Conservation (phyloP, 2,329 filamentous ascomycete species). For the Clonostachys rosea region DNA sequence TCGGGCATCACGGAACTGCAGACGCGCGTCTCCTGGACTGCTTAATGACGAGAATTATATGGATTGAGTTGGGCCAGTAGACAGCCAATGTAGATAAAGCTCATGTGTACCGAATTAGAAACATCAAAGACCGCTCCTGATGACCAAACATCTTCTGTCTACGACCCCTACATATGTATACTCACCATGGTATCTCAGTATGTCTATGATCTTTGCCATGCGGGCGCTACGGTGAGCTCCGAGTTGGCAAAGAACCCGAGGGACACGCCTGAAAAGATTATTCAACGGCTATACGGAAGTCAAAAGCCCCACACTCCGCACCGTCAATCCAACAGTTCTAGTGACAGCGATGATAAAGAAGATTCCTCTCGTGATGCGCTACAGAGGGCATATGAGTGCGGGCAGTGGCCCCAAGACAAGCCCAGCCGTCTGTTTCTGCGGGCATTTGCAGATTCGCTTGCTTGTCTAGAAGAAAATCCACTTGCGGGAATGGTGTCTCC, state of each 20-base stretch:
- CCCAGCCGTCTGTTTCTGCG: constrained; percentile 66
- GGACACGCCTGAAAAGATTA: constrained; percentile 46
- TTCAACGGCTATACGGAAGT: constrained; percentile 47
- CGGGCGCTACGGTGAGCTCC: constrained; percentile 50
- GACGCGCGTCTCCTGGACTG: too few species aligned
- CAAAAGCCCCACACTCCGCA: not conserved
- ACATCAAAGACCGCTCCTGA: too few species aligned
- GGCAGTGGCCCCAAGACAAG: constrained; percentile 58
- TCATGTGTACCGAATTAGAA: too few species aligned
- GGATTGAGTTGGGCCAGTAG: too few species aligned
- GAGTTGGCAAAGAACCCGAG: constrained; percentile 48
- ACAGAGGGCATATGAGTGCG: constrained; percentile 52
- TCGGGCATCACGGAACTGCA: too few species aligned
- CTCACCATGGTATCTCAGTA: constrained; percentile 19
- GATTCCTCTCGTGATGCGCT: constrained; percentile 26
- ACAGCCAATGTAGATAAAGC: too few species aligned
- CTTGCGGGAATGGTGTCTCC: constrained; percentile 46
- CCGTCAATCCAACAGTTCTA: constrained; percentile 5
- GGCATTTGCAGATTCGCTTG: constrained; percentile 63
- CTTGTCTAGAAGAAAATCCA: constrained; percentile 46
- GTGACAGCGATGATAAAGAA: constrained; percentile 8
- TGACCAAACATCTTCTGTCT: not conserved
- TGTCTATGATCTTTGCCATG: constrained; percentile 47
- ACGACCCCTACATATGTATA: too few species aligned
- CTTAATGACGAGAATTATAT: too few species aligned